Evolutionary conservation across 2,329 filamentous ascomycete genomes (phyloP).

Genomic region (Xylariales sp.): DNA sequence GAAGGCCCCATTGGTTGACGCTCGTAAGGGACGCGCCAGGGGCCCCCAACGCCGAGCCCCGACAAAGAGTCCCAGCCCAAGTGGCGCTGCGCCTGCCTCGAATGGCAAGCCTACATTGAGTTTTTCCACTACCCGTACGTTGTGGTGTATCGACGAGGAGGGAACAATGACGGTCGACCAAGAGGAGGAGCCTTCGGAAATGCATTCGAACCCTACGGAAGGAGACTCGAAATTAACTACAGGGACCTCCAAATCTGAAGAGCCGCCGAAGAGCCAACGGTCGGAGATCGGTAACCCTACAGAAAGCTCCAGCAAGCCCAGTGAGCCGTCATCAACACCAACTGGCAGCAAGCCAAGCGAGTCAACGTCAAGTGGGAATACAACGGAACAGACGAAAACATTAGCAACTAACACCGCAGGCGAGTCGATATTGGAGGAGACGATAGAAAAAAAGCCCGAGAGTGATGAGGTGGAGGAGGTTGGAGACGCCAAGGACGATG

Average conservation of each 20-base stretch:
- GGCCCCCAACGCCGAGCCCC: constrained; percentile 77
- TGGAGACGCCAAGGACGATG: constrained; percentile 21
- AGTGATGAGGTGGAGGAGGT: constrained; percentile 25
- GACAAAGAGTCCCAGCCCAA: constrained; percentile 41
- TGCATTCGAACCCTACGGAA: constrained; percentile 10
- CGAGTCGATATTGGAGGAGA: constrained; percentile 26
- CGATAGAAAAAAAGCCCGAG: constrained; percentile 22
- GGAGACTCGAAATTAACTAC: background rate
- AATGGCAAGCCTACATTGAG: constrained; percentile 35
- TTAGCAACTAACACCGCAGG: constrained; percentile 26
- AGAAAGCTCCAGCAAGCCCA: background rate
- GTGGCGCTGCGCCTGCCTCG: constrained; percentile 22
- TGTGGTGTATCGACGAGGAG: constrained; percentile 51
- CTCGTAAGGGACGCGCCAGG: constrained; percentile 82
- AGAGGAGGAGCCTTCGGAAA: constrained; percentile 10
- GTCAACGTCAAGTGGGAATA: background rate
- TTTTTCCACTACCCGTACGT: constrained; percentile 42
- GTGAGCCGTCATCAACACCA: too few relatives aligned
- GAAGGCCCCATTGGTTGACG: constrained; percentile 79
- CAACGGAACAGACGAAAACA: constrained; percentile 21
- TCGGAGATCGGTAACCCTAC: background rate
- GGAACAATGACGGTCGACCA: constrained; percentile 37
- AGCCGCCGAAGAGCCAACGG: background rate
- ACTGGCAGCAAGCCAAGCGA: background rate
- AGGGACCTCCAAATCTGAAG: background rate